phyloP scores from a whole-genome alignment of 2,329 filamentous ascomycete genomes.

The Colletotrichum truncatum region DNA sequence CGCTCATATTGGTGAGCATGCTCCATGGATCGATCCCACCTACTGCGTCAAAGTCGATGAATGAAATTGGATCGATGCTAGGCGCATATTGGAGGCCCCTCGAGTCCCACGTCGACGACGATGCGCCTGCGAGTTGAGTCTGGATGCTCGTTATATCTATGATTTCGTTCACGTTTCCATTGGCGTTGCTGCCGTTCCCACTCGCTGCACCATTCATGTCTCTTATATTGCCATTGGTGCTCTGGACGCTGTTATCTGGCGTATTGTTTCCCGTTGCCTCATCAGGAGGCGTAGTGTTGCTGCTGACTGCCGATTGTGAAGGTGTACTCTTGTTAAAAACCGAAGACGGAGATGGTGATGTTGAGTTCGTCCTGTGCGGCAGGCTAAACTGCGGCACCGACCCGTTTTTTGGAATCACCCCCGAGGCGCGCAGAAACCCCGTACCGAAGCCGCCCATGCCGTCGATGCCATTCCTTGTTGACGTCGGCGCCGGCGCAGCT shows the following conservation, averaged over 20 bases:
- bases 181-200: not conserved
- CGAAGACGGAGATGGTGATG: constrained; percentile 7
- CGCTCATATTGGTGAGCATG: constrained; percentile 15
- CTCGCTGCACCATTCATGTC: not conserved
- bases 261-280: not conserved
- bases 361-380: constrained; percentile 18
- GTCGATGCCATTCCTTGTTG: not conserved
- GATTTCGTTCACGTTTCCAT: not conserved
- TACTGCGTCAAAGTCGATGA: constrained; percentile 11
- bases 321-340: constrained; percentile 16
- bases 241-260: not conserved
- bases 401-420: not conserved
- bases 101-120: constrained; percentile 19
- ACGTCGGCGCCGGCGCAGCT: not conserved
- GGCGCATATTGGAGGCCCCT: constrained; percentile 24
- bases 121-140: not conserved
- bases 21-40: constrained; percentile 25
- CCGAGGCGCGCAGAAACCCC: constrained; percentile 1
- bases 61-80: constrained; percentile 17
- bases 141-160: constrained; percentile 26
- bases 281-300: constrained; percentile 1
- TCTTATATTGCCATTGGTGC: not conserved
- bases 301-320: constrained; percentile 8
- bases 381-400: not conserved
- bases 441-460: constrained; percentile 8